Percentiles rank a stretch among this genome's conserved stretches.
These are phyloP conservation scores for Gastrolobium bilobum DNA, from an alignment of 306 rosid species.

Conservation along the genomic window DNA sequence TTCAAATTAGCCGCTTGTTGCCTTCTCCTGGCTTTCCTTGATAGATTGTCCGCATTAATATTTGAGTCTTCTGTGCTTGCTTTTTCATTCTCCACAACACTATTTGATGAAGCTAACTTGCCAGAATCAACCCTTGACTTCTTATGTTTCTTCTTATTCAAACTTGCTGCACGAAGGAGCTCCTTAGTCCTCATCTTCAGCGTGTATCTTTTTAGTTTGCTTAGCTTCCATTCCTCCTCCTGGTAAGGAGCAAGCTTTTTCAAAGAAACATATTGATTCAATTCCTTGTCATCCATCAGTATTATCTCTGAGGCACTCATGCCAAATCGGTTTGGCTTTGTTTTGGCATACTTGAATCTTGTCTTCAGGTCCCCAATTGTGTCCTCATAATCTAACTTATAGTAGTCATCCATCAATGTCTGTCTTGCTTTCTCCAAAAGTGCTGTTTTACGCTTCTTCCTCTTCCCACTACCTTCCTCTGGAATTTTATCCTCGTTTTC, in stretches of 20 bases:
- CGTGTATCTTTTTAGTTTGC: conserved; percentile 62
- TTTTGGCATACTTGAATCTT: conserved; percentile 90
- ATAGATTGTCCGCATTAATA: conserved; percentile 50
- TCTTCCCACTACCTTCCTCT: conserved; percentile 69
- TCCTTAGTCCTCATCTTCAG: conserved; percentile 76
- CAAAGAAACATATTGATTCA: conserved; percentile 81
- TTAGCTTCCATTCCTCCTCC: conserved; percentile 85
- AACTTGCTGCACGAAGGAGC: conserved; percentile 52
- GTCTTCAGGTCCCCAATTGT: conserved; percentile 91
- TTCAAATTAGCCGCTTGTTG: conserved; percentile 49
- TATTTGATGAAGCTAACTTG: conserved; percentile 47
- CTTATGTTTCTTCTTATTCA: conserved; percentile 50
- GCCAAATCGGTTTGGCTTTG: conserved; percentile 74
- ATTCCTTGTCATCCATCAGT: conserved; percentile 77
- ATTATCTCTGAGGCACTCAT: conserved; percentile 66
- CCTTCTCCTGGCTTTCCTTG: conserved; percentile 78
- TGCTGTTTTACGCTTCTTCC: conserved; percentile 82
- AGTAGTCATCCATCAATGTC: conserved; percentile 92
- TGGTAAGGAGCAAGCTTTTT: conserved; percentile 87
- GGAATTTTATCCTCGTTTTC: conserved; percentile 43
- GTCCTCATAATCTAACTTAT: conserved; percentile 88
- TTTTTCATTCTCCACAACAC: conserved; percentile 51
- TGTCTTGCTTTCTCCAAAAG: conserved; percentile 84
- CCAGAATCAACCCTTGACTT: conserved; percentile 52
- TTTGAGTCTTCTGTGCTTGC: conserved; percentile 48